Percentiles rank a stretch among this genome's conserved stretches.
These are phyloP conservation scores for Elaeagnus macrophylla DNA, from an alignment of 306 rosid genomes.

Conservation along the genomic window DNA sequence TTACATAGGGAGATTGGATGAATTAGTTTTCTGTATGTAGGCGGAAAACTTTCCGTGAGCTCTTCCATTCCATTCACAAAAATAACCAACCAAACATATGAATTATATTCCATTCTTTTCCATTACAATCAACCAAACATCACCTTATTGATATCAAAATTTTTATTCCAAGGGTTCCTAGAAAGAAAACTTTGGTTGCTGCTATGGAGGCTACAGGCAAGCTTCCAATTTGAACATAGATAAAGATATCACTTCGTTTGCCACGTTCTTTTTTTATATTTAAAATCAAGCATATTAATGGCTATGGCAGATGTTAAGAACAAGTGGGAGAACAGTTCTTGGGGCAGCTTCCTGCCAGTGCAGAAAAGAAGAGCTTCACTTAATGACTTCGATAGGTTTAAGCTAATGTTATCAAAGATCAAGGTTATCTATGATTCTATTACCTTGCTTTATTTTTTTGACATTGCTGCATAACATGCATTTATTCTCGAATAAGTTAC, in stretches of 20 bases:
- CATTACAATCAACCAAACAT: no score
- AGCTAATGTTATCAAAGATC: slow-evolving; percentile 49
- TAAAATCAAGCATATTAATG: slow-evolving; percentile 2
- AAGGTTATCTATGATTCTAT: slow-evolving; percentile 17
- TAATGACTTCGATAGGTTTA: slow-evolving; percentile 45
- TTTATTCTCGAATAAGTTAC: not conserved
- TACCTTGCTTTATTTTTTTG: not conserved
- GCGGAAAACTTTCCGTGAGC: no score
- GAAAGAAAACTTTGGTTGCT: slow-evolving; percentile 37
- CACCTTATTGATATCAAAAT: slow-evolving; percentile 41
- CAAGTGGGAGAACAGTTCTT: slow-evolving; percentile 48
- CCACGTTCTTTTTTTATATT: not conserved
- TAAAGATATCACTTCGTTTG: not conserved
- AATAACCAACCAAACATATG: no score
- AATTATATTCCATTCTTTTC: no score
- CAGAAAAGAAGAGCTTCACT: slow-evolving; percentile 42
- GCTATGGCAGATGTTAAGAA: slow-evolving; percentile 38
- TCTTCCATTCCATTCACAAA: no score
- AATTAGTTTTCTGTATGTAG: no score
- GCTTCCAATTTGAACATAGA: not conserved
- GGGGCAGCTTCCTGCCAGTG: slow-evolving; percentile 48
- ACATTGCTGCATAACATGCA: not conserved
- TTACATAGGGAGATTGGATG: no score
- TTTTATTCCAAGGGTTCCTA: slow-evolving; percentile 37
- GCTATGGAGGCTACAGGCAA: slow-evolving; percentile 43